Percentiles rank a stretch among this genome's conserved stretches.
These are phyloP conservation scores for Nephelium lappaceum DNA, from an alignment of 345 rosid species.

Conservation along the genomic window DNA sequence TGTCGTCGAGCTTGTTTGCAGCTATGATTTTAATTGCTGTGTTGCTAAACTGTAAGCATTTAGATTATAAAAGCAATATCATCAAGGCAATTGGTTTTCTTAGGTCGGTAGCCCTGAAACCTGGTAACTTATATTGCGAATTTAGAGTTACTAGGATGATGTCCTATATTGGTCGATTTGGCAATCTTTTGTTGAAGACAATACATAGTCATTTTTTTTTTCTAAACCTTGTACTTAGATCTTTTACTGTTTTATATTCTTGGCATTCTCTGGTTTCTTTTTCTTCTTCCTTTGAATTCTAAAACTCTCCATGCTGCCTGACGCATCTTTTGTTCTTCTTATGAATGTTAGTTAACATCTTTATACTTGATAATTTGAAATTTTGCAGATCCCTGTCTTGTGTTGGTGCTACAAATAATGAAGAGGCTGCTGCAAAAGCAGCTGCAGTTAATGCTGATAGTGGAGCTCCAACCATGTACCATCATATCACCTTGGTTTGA, in stretches of 20 bases:
- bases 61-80: not conserved
- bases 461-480: constrained; percentile 89
- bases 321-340: not conserved
- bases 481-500: constrained; percentile 33
- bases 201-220: not conserved
- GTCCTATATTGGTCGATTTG: not conserved
- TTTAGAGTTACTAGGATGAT: not conserved
- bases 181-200: not conserved
- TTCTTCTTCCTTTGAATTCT: not conserved
- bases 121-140: not conserved
- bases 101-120: not conserved
- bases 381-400: constrained; percentile 48
- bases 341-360: constrained; percentile 10
- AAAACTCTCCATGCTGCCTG: not conserved
- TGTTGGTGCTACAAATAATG: constrained; percentile 56
- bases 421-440: constrained; percentile 79
- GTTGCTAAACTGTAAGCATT: not conserved
- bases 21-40: not conserved
- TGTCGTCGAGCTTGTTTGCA: not conserved
- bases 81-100: not conserved
- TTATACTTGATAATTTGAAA: constrained; percentile 6
- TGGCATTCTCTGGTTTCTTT: not conserved
- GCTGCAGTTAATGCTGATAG: constrained; percentile 63
- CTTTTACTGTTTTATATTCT: not conserved
- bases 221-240: not conserved